Percentiles rank a stretch among this genome's conserved stretches.
Evolutionary conservation across 2,329 filamentous ascomycete genomes (phyloP).

Genomic region (Ceratocystis huliohia): DNA sequence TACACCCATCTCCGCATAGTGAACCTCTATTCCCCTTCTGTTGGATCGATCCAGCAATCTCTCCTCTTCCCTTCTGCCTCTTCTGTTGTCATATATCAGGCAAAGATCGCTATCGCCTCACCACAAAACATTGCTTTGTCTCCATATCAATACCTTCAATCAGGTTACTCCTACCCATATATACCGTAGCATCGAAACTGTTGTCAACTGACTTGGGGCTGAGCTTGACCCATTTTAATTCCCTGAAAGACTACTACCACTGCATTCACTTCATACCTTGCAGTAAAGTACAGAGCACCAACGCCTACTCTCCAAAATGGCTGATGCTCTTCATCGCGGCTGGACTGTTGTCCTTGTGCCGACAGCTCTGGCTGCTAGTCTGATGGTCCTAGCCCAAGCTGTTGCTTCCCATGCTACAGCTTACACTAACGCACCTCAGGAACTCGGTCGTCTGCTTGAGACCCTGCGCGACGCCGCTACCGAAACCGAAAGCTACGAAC

Average conservation of each 20-base stretch:
- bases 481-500: conserved; percentile 53
- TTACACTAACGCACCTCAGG: conserved; percentile 45
- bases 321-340: conserved; percentile 38
- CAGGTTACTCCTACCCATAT: not conserved
- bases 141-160: not conserved
- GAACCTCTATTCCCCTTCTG: not conserved
- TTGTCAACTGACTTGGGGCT: not conserved
- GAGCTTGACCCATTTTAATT: not conserved
- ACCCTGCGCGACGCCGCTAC: conserved; percentile 48
- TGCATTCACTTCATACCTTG: not conserved
- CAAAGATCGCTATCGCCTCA: not conserved
- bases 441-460: conserved; percentile 46
- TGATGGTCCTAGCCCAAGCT: conserved; percentile 42
- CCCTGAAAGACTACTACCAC: conserved; percentile 6
- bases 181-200: not conserved
- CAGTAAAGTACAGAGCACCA: not conserved
- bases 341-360: conserved; percentile 47
- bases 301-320: conserved; percentile 29
- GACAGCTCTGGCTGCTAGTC: conserved; percentile 44
- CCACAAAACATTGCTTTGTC: not conserved
- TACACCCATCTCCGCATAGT: conserved; percentile 6
- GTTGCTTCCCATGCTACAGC: conserved; percentile 41
- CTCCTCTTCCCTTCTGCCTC: not conserved
- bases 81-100: not conserved
- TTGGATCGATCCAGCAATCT: not conserved